phyloP scores from a whole-genome alignment of 2,329 filamentous ascomycete genomes.

The Rhexocercosporidium sp. region DNA sequence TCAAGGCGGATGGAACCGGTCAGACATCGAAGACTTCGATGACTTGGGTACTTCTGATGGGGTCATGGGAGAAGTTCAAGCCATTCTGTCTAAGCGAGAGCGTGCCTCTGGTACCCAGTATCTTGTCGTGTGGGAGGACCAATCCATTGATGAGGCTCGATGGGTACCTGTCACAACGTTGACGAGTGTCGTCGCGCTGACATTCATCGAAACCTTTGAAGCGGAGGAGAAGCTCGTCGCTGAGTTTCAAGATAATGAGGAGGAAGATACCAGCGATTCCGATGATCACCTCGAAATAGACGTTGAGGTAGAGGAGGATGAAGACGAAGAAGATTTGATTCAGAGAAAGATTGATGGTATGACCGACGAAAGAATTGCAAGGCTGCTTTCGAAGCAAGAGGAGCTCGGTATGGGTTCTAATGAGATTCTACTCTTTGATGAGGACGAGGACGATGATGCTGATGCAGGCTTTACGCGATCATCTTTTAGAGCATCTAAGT shows the following conservation, averaged over 20 bases:
- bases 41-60: constrained; percentile 56
- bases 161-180: constrained; percentile 51
- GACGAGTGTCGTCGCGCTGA: constrained; percentile 39
- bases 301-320: constrained; percentile 46
- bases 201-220: constrained; percentile 44
- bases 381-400: constrained; percentile 64
- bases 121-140: constrained; percentile 53
- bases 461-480: constrained; percentile 33
- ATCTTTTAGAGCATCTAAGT: constrained; percentile 18
- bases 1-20: constrained; percentile 48
- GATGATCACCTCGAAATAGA: constrained; percentile 43
- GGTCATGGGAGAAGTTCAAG: constrained; percentile 47
- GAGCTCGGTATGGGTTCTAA: constrained; percentile 66
- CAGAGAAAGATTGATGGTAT: constrained; percentile 47
- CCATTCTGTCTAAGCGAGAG: constrained; percentile 51
- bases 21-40: constrained; percentile 53
- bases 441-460: constrained; percentile 43
- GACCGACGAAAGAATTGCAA: constrained; percentile 68
- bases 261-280: constrained; percentile 35
- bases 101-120: constrained; percentile 54
- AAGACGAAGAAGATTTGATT: constrained; percentile 44
- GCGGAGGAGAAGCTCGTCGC: constrained; percentile 40
- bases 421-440: constrained; percentile 62
- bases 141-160: constrained; percentile 51
- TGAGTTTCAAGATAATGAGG: constrained; percentile 36